Conservation (phyloP, 495 filamentous ascomycete genomes). For the Beverwykella pulmonaria region DNA sequence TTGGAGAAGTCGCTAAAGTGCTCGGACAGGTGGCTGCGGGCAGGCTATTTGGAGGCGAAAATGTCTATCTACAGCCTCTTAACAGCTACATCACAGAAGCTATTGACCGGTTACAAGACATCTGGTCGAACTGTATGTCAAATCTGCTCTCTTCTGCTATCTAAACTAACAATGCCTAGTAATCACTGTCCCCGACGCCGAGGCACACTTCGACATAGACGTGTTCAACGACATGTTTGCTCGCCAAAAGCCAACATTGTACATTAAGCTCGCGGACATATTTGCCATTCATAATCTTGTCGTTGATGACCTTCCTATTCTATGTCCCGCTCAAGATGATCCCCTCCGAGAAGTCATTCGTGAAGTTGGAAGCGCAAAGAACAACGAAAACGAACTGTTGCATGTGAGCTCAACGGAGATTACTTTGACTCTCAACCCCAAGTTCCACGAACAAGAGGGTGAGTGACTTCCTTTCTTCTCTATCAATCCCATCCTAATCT, state of each 20-base stretch:
- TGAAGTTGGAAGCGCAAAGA: conserved; percentile 92
- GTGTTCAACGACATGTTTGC: conserved; percentile 98
- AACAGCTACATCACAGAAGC: conserved; percentile 88
- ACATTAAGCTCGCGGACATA: conserved; percentile 97
- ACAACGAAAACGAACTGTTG: conserved; percentile 89
- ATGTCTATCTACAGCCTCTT: conserved; percentile 91
- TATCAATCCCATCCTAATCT: conserved; percentile 8
- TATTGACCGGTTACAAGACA: conserved; percentile 74
- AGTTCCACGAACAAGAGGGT: conserved; percentile 84
- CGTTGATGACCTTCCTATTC: conserved; percentile 70
- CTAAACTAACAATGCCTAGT: conserved; percentile 53
- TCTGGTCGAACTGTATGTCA: conserved; percentile 66
- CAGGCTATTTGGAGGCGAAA: conserved; percentile 86
- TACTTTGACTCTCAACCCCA: conserved; percentile 85
- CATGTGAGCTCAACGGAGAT: conserved; percentile 88
- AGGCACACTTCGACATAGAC: conserved; percentile 94
- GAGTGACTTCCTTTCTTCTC: conserved; percentile 39
- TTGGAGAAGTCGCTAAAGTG: conserved; percentile 88
- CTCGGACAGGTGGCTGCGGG: conserved; percentile 84
- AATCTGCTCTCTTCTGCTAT: background rate
- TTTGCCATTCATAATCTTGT: conserved; percentile 94
- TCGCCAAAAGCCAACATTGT: conserved; percentile 91
- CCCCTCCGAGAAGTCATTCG: conserved; percentile 86
- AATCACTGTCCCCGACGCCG: conserved; percentile 80
- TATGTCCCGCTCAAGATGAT: conserved; percentile 82